These are phyloP conservation scores for Cyclotella sp. DNA, from an alignment of 108 stramenopile species.

Conservation along the genomic window DNA sequence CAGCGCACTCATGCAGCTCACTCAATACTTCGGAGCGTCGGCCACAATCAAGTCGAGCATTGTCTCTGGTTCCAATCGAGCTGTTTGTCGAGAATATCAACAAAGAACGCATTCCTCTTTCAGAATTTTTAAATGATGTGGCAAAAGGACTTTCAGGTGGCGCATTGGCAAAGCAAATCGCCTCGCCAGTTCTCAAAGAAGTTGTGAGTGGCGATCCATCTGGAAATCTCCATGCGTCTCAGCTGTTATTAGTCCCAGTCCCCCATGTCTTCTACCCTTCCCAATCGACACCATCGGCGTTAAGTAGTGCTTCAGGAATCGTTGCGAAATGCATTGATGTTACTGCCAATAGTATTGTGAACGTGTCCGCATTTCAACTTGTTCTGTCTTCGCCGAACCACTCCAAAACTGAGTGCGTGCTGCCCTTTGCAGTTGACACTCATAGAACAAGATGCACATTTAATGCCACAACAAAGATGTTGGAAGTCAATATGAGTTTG, in stretches of 20 bases:
- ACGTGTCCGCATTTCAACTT: conserved; percentile 31
- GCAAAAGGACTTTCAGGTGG: conserved; percentile 1
- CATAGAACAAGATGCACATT: conserved; percentile 13
- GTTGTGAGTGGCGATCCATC: not conserved
- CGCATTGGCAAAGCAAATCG: conserved; percentile 17
- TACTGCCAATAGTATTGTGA: not conserved
- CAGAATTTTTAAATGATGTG: conserved; percentile 26
- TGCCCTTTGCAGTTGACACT: conserved; percentile 42
- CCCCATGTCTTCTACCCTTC: conserved; percentile 4
- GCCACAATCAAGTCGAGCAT: not conserved
- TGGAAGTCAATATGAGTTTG: conserved; percentile 42
- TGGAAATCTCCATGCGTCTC: conserved; percentile 25
- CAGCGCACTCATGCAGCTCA: not conserved
- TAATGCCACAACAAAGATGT: conserved; percentile 1
- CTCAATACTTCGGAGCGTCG: not conserved
- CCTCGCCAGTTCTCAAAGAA: conserved; percentile 29
- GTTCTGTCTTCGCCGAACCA: conserved; percentile 5
- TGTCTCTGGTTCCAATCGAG: conserved; percentile 15
- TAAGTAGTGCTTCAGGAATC: conserved; percentile 11
- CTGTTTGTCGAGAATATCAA: conserved; percentile 19
- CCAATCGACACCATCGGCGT: not conserved
- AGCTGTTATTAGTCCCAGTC: conserved; percentile 34
- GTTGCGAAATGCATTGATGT: conserved; percentile 26
- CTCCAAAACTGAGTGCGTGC: conserved; percentile 39
- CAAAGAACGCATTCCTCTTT: conserved; percentile 6